Percentiles rank a stretch among this genome's conserved stretches.
Conservation (phyloP, 805 yeast genomes). For the Starmerella floris region DNA sequence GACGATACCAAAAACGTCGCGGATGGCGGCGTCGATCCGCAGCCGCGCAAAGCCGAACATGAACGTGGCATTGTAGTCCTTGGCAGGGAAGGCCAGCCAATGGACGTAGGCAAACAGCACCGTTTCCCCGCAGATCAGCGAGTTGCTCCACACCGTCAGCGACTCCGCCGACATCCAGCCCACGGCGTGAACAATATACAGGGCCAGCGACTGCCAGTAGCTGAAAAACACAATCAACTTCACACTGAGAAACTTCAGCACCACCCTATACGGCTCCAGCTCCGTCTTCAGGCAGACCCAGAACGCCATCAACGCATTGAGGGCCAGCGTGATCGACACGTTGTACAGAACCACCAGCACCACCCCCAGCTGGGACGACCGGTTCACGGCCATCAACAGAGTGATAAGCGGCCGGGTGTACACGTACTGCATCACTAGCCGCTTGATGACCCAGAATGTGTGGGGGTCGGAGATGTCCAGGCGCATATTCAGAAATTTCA, state of each 20-base stretch:
- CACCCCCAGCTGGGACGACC: conserved; percentile 28
- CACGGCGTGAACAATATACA: conserved; percentile 31
- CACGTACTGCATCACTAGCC: conserved; percentile 84
- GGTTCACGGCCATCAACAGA: conserved; percentile 19
- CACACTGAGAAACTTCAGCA: conserved; percentile 86
- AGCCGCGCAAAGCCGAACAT: conserved; percentile 62
- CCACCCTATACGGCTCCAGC: conserved; percentile 65
- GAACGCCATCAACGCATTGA: conserved; percentile 75
- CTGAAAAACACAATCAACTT: conserved; percentile 90
- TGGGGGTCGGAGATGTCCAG: conserved; percentile 80
- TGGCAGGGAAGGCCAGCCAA: conserved; percentile 68
- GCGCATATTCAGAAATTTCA: conserved; percentile 31
- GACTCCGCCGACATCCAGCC: conserved; percentile 25
- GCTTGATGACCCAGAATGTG: conserved; percentile 59
- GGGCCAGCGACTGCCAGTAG: conserved; percentile 84
- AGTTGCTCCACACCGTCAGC: conserved; percentile 60
- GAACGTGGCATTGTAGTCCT: conserved; percentile 47
- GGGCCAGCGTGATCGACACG: conserved; percentile 61
- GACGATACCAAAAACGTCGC: conserved; percentile 63
- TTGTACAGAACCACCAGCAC: conserved; percentile 65
- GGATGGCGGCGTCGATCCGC: conserved; percentile 45
- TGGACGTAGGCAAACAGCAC: conserved; percentile 81
- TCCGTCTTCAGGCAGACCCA: conserved; percentile 84
- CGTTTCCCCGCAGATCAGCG: conserved; percentile 69
- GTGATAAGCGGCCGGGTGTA: conserved; percentile 87